Evolutionary conservation across 208 protist species (phyloP), one percentile per base, ranked within the genome.

Genomic region (Tritrichomonas foetus): DNA sequence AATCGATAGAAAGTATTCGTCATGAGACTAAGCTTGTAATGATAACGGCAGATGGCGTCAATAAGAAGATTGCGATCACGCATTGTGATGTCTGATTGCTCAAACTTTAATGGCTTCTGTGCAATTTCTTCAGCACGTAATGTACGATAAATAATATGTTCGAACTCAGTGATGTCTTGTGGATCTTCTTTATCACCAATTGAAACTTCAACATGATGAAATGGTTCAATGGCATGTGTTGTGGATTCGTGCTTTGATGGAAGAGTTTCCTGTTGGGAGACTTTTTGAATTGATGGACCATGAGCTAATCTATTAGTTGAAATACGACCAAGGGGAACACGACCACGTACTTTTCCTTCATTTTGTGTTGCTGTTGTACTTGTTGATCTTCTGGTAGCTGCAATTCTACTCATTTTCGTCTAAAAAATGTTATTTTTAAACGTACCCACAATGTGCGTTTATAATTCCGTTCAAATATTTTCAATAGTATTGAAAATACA

Each of bases 111-210:
- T 57, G 78, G 47, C 30, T 57, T 49, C 9, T n/a, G n/a, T 13
- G 47, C 8, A 39, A 57, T 44, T 49, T 89, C 78, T 13, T 36
- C 0, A 27, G 33, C n/a, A 39, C 78, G 41, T 36, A 89, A 47
- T 33, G 78, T 89, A 53, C 78, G 44, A 47, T 89, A 89, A 22
- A 89, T 89, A 5, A 89, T 53, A 89, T 89, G 41, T 57, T 89
- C 78, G 16, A 53, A 89, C 39, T 89, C 41, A 57, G 30, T 47
- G 57, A 89, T 47, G 39, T 89, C 78, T 22, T 41, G 44, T 61
- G 41, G 78, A 89, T 89, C 78, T 14, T 57, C 27, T 39, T 20
- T 13, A 39, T 53, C 20, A 57, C 78, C 78, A 89, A 89, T 89
- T 5, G 41, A 8, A 57, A 89, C 47, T 39, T 44, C 41, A 16